A percentile compares a stretch with the other conserved stretches of the same genome.
Evolutionary conservation across 768 basidiomycete species (phyloP).

Genomic region (Hygrophoropsis aurantiaca): DNA sequence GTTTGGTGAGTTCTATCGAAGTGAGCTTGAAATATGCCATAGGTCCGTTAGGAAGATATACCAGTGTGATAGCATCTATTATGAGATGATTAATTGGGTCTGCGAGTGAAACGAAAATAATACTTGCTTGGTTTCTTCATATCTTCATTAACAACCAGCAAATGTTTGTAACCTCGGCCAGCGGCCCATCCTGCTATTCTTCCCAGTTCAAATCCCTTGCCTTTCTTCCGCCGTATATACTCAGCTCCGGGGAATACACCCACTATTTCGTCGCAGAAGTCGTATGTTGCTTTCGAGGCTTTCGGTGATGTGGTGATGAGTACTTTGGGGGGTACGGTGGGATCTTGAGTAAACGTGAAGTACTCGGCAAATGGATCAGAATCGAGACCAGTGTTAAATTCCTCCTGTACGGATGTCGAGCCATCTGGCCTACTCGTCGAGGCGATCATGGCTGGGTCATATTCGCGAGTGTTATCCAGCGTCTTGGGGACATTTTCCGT

Average conservation of each 20-base stretch:
- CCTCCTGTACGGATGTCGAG: conserved; percentile 45
- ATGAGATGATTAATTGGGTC: conserved; percentile 7
- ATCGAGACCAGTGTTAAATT: conserved; percentile 65
- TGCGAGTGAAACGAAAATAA: background rate
- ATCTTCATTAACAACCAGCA: conserved; percentile 95
- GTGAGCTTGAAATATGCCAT: conserved; percentile 95
- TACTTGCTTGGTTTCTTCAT: conserved; percentile 88
- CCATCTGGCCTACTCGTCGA: conserved; percentile 27
- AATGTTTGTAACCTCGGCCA: conserved; percentile 81
- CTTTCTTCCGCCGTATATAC: conserved; percentile 82
- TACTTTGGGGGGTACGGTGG: conserved; percentile 77
- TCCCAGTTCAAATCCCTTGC: conserved; percentile 88
- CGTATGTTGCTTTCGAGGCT: conserved; percentile 85
- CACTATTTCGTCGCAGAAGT: conserved; percentile 89
- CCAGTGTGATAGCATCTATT: conserved; percentile 88
- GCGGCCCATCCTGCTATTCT: conserved; percentile 92
- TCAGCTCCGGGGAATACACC: conserved; percentile 92
- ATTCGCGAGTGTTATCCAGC: conserved; percentile 90
- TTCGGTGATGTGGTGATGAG: conserved; percentile 89
- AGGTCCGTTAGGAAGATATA: conserved; percentile 89
- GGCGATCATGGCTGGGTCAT: conserved; percentile 51
- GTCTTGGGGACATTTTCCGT: conserved; percentile 87
- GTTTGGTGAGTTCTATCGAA: conserved; percentile 79
- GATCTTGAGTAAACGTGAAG: conserved; percentile 66
- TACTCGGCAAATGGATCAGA: conserved; percentile 79